Evolutionary conservation across 768 basidiomycete species (phyloP), one percentile per base, ranked within the genome.

Genomic region (Agaricus blazei): DNA sequence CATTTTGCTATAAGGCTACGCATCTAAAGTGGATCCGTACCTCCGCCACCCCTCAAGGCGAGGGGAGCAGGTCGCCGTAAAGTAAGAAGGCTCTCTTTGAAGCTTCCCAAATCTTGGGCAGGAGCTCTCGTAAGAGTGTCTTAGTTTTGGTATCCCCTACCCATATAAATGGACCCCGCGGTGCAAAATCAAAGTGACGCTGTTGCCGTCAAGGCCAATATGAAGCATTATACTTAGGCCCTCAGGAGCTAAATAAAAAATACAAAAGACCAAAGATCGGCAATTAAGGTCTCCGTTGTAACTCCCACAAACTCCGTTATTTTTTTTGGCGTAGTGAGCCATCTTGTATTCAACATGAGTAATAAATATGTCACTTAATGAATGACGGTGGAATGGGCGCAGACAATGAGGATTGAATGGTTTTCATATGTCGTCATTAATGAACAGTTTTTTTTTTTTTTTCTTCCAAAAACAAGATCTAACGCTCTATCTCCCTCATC

Each of bases 161-260:
- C 28, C 14, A 28, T 27, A 6, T 23, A 19, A 40, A 5, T 48
- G 19, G 15, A 43, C 26, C 44, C 54, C 48, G 54, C 48, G 54
- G 48, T 56, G 29, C 44, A 56, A 40, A 24, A 34, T 8, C 34
- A 6, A 34, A 34, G 34, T 11, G 8, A 34, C 2, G 14, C n/a
- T 28, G 31, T 26, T 50, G 48, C 42, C 54, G 54, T 48, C 47
- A 48, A 48, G 34, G 47, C 46, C 54, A 48, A 55, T 34, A 6
- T 34, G 34, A 11, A 8, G 34, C 11, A 47, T 12, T 55, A 48
- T 36, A 34, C 54, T 50, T 36, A 37, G 31, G 8, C 31, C 48
- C 54, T 40, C 43, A 56, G 47, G 47, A 43, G 41, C n/a, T 11
- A 34, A 34, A 34, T 2, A 31, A 4, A 34, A 34, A 34, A 19